Percentiles rank a stretch among this genome's conserved stretches.
Conservation (phyloP, 305 asterid species). For the Fraxinus sp. region DNA sequence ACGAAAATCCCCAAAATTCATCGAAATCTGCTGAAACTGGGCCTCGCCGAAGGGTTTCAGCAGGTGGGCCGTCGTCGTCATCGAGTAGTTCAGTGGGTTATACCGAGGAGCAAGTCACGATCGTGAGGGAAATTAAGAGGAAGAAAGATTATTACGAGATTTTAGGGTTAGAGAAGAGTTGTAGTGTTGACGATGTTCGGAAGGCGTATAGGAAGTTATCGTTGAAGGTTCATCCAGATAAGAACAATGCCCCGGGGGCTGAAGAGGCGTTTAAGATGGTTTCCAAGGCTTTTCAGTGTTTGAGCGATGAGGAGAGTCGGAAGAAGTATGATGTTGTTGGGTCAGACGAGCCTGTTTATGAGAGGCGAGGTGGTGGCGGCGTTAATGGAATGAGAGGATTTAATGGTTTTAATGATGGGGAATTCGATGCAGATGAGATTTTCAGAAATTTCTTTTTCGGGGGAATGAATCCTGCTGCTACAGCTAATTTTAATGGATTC, state of each 20-base stretch:
- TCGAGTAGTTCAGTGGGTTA: constrained; percentile 39
- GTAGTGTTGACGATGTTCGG: constrained; percentile 68
- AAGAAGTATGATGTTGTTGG: constrained; percentile 68
- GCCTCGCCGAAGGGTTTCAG: constrained; percentile 64
- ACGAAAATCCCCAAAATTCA: constrained; percentile 27
- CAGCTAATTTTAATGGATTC: constrained; percentile 71
- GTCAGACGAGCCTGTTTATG: constrained; percentile 68
- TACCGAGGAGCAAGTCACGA: constrained; percentile 65
- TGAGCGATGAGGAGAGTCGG: constrained; percentile 75
- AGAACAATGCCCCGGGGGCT: constrained; percentile 86
- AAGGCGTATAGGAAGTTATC: constrained; percentile 88
- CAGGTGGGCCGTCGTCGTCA: constrained; percentile 36
- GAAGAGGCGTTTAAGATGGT: constrained; percentile 96
- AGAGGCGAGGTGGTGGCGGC: constrained; percentile 46
- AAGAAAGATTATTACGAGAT: constrained; percentile 89
- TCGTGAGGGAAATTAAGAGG: constrained; percentile 71
- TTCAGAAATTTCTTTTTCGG: constrained; percentile 92
- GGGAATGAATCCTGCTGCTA: constrained; percentile 74
- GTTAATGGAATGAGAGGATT: constrained; percentile 65
- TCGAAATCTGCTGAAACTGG: constrained; percentile 40
- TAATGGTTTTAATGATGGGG: constrained; percentile 68
- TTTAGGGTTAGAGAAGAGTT: constrained; percentile 70
- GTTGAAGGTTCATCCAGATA: constrained; percentile 91
- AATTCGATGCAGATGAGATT: constrained; percentile 84
- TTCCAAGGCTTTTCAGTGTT: constrained; percentile 89